phyloP scores from a whole-genome alignment of 805 yeast species.

The Cyberlindnera maritima region DNA sequence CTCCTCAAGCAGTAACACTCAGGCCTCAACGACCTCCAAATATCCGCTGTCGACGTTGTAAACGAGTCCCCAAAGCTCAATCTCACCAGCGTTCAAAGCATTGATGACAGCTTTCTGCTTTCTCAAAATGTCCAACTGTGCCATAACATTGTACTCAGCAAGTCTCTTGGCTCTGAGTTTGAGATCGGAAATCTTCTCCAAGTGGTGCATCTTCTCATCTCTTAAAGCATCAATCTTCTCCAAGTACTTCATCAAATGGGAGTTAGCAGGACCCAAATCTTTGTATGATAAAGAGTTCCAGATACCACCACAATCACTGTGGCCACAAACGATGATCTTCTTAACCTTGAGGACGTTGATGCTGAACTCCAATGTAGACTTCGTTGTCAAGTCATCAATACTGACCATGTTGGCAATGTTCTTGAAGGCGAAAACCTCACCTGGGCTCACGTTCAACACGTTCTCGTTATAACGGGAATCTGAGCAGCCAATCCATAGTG shows the following conservation, averaged over 20 bases:
- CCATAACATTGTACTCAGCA: slow-evolving; percentile 72
- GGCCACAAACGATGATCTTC: slow-evolving; percentile 87
- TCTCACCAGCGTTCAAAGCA: slow-evolving; percentile 58
- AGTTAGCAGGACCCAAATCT: slow-evolving; percentile 56
- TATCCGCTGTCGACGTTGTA: slow-evolving; percentile 81
- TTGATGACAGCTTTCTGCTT: slow-evolving; percentile 55
- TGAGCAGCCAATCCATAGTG: slow-evolving; percentile 91
- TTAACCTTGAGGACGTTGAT: slow-evolving; percentile 78
- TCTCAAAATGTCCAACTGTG: slow-evolving; percentile 65
- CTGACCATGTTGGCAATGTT: slow-evolving; percentile 81
- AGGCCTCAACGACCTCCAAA: slow-evolving; percentile 41
- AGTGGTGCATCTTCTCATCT: slow-evolving; percentile 50
- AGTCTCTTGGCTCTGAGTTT: slow-evolving; percentile 56
- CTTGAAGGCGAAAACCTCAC: slow-evolving; percentile 86
- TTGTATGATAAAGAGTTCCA: slow-evolving; percentile 71
- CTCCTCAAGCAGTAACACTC: neutral
- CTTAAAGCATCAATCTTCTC: slow-evolving; percentile 69
- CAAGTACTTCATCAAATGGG: slow-evolving; percentile 38
- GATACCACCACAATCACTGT: slow-evolving; percentile 92
- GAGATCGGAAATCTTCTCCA: slow-evolving; percentile 50
- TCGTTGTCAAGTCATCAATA: slow-evolving; percentile 64
- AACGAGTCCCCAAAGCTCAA: slow-evolving; percentile 79
- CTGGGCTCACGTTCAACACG: slow-evolving; percentile 76
- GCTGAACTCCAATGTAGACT: slow-evolving; percentile 84
- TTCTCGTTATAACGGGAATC: slow-evolving; percentile 88